Base-by-base conservation (phyloP, 805 yeast genomes). In the Teunomyces gatunensis region DNA sequence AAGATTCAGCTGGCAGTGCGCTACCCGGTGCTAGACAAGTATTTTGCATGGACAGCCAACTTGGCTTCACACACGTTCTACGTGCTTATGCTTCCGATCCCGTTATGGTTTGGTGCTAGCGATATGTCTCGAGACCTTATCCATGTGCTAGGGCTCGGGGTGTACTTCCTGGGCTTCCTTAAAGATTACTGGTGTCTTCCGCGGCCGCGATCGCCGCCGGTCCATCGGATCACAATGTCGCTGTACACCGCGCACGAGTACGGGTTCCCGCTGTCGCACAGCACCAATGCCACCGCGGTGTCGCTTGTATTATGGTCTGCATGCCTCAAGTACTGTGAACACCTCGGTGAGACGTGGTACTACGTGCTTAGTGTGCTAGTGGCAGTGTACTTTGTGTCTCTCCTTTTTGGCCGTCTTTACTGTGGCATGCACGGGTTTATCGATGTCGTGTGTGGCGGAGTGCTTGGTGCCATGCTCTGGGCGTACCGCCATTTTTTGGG, bases 351-450 rank as follows among this genome's bases (percentile, higher is more conserved):
- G 12, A n/a, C 11, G 11, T 12, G 29, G 28, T 43, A 60, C 4
- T 64, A 11, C 54, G 55, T 20, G 18, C 33, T 41, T 35, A 52
- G 50, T 36, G 47, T 33, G 43, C 39, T 56, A 12, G 53, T 75
- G 21, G 47, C 56, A 13, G 42, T 79, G 18, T 90, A 90, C 62
- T 83, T 81, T 58, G 49, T 74, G 32, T 80, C 90, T 6, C 71
- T 94, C 50, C 78, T 87, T 1, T 62, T 81, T 50, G 99, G 99
- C 13, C 74, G 99, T 47, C 59, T 92, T 7, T 92, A 94, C 68
- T 90, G 96, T 64, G 99, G 99, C 3, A 92, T 92, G 99, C 99
- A 94, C 68, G 98, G 99, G 2, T 78, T 87, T 50, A 66, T 87
- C 18, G 99, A 94, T 62, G 74, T 94, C 2, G 44, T 68, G 0